Base-by-base conservation (phyloP, 192 early-diverging fungal genomes). In the Mortierella claussenii region DNA sequence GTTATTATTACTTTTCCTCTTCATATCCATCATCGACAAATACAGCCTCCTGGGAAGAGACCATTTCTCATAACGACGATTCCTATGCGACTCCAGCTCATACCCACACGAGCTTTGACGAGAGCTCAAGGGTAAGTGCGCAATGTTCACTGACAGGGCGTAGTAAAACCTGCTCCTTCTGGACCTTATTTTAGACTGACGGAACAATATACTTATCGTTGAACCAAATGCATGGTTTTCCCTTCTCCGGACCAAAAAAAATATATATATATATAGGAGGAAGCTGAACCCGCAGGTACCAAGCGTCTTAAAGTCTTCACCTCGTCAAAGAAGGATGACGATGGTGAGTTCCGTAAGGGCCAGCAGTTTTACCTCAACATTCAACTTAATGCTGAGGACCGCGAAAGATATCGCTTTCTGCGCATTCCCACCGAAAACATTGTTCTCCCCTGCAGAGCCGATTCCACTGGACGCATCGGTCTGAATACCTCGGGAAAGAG, bases 351-450 rank as follows among this genome's bases (percentile, higher is more conserved):
- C 73, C 63, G 73, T 10, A 76, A 76, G 37, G 73, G 73, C 21
- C 73, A 76, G 37, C 73, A 76, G 73, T 76, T 76, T 59, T 76
- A 76, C 36, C 59, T 76, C 21, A 76, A 76, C 45, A 66, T 76
- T 21, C 73, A 76, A 23, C 53, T 76, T 12, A 67, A 32, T 30
- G 31, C 57, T 11, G 73, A 76, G 40, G 73, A 76, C 43, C 42
- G 52, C 5, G 73, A 76, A 26, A 54, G 65, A 3, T 76, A 66
- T 23, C 64, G 45, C 10, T 76, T 54, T 32, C 63, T 76, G 33
- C 64, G 73, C 15, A 76, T 76, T 53, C 73, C 73, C 18, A 49
- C 73, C 30, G 73, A 76, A 20, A 76, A 67, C 65, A 76, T 76
- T 50, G 73, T 76, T 12, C 59, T 67, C n/a, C 73, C 73, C 10